Percentiles rank a stretch among this genome's conserved stretches.
Evolutionary conservation across 495 filamentous ascomycete species (phyloP).

Genomic region (Talaromyces ruber): DNA sequence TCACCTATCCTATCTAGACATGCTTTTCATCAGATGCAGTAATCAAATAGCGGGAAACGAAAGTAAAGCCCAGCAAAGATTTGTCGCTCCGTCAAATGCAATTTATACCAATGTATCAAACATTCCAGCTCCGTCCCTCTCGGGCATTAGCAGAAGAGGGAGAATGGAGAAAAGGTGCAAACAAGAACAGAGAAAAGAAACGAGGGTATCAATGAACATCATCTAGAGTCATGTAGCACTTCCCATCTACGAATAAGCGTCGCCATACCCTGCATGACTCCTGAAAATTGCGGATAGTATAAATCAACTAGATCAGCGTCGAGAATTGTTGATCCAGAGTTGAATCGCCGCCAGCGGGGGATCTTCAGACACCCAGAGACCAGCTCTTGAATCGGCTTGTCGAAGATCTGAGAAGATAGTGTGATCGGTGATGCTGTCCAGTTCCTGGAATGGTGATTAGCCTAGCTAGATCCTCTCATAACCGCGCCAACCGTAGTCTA

Average conservation of each 20-base stretch:
- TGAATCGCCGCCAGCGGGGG: constrained; percentile 41
- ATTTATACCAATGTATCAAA: neutral
- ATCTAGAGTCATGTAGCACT: neutral
- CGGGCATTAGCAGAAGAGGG: neutral
- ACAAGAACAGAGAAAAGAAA: neutral
- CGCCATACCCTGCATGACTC: neutral
- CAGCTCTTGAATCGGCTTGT: constrained; percentile 53
- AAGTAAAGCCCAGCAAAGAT: neutral
- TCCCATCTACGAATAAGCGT: neutral
- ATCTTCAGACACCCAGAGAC: constrained; percentile 69
- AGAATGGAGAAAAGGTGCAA: neutral
- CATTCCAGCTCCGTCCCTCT: neutral
- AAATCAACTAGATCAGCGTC: neutral
- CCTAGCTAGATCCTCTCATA: neutral
- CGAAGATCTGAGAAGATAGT: constrained; percentile 56
- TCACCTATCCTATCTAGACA: neutral
- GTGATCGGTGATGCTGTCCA: constrained; percentile 59
- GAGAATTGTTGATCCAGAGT: constrained; percentile 26
- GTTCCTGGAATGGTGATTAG: constrained; percentile 40
- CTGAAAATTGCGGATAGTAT: neutral
- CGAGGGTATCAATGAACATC: neutral
- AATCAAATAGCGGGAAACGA: neutral
- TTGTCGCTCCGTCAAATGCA: neutral
- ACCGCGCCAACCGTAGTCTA: neutral
- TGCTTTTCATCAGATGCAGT: neutral